Conservation (phyloP, 2,329 filamentous ascomycete species). For the Pseudocercospora cruenta region DNA sequence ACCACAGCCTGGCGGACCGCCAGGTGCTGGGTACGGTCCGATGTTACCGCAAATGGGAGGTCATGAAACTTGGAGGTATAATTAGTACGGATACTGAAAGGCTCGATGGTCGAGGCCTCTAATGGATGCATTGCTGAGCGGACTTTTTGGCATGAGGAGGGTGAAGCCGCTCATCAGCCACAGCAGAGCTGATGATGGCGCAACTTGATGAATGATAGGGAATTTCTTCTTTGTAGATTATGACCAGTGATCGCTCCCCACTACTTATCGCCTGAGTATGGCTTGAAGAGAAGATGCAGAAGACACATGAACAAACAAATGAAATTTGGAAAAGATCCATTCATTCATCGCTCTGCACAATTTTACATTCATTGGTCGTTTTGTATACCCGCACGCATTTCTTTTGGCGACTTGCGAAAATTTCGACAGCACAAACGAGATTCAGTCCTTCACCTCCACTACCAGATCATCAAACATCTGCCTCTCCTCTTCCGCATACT, state of each 20-base stretch:
- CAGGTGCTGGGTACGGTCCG: conserved; percentile 29
- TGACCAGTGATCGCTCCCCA: background rate
- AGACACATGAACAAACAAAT: background rate
- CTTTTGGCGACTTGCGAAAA: too few relatives aligned
- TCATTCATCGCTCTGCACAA: too few relatives aligned
- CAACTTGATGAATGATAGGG: background rate
- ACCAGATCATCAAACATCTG: too few relatives aligned
- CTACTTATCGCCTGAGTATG: background rate
- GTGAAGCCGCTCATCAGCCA: background rate
- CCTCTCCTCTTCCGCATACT: too few relatives aligned
- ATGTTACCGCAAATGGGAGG: conserved; percentile 38
- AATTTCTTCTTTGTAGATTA: background rate
- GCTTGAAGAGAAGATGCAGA: background rate
- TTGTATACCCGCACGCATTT: too few relatives aligned
- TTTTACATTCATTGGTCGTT: too few relatives aligned
- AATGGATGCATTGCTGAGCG: background rate
- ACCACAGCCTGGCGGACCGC: conserved; percentile 17
- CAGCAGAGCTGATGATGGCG: background rate
- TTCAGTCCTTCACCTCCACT: too few relatives aligned
- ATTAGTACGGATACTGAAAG: conserved; percentile 11
- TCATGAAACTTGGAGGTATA: conserved; percentile 35
- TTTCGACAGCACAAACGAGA: too few relatives aligned
- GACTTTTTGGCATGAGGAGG: background rate
- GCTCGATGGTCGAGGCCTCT: background rate
- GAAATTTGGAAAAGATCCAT: conserved; percentile 7